Conservation (phyloP, 306 rosid species). For the Prunus dulcis region DNA sequence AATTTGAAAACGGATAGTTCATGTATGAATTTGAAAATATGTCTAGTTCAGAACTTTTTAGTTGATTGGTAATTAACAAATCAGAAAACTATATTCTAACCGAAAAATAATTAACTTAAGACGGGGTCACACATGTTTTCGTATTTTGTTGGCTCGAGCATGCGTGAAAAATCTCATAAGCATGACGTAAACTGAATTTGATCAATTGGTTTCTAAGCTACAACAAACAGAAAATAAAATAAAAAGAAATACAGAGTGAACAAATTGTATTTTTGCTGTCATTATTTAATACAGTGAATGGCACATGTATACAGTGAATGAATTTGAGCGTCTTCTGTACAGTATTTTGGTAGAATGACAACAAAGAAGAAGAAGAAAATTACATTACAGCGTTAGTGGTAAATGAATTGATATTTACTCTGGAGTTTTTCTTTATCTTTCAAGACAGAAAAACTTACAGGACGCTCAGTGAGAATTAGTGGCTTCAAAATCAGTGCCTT, state of each 20-base stretch:
- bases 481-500: conserved; percentile 23
- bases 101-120: too few relatives aligned
- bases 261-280: conserved; percentile 11
- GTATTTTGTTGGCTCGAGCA: too few relatives aligned
- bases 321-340: conserved; percentile 32
- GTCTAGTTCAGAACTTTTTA: too few relatives aligned
- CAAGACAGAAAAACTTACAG: conserved; percentile 10
- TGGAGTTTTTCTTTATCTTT: neutral
- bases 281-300: conserved; percentile 11
- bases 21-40: too few relatives aligned
- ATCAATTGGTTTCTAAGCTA: neutral
- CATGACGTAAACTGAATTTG: neutral
- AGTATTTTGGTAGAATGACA: conserved; percentile 26
- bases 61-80: too few relatives aligned
- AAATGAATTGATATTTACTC: conserved; percentile 16
- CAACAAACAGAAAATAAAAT: neutral
- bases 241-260: neutral
- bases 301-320: neutral
- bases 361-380: conserved; percentile 12
- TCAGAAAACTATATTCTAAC: too few relatives aligned
- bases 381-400: conserved; percentile 28
- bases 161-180: neutral
- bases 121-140: too few relatives aligned
- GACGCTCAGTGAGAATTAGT: conserved; percentile 25
- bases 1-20: too few relatives aligned